These are phyloP conservation scores for Casuarina equisetifolia DNA, from an alignment of 306 rosid species.

Conservation along the genomic window DNA sequence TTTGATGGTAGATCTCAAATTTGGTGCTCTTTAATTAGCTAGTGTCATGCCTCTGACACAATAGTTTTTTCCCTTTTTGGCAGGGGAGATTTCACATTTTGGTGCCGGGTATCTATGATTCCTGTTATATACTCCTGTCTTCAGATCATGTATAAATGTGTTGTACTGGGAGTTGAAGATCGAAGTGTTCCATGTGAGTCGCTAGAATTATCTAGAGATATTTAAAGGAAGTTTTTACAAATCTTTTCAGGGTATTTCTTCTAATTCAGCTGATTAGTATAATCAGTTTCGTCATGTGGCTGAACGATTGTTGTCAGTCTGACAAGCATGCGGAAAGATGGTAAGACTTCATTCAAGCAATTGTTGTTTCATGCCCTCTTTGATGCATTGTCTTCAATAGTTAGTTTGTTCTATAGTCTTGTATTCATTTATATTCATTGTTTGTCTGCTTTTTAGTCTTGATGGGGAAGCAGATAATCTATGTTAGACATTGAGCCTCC, in stretches of 20 bases:
- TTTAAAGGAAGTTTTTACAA: constrained; percentile 16
- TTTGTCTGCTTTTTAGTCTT: not conserved
- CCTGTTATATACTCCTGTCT: constrained; percentile 17
- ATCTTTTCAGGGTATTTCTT: constrained; percentile 85
- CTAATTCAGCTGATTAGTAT: constrained; percentile 88
- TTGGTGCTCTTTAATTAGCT: not conserved
- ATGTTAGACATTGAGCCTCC: not conserved
- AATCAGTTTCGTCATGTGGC: constrained; percentile 87
- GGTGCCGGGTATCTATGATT: constrained; percentile 80
- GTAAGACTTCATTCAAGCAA: constrained; percentile 43
- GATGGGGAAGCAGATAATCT: not conserved
- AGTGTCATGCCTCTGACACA: constrained; percentile 22
- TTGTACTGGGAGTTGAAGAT: not conserved
- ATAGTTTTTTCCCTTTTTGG: constrained; percentile 15
- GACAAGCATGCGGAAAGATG: constrained; percentile 75
- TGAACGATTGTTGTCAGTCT: constrained; percentile 61
- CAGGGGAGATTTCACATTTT: constrained; percentile 85
- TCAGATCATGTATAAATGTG: constrained; percentile 1
- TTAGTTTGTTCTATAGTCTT: constrained; percentile 10
- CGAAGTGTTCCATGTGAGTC: not conserved
- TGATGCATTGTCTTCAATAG: not conserved
- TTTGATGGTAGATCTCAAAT: constrained; percentile 8
- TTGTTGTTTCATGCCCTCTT: constrained; percentile 13
- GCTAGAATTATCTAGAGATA: constrained; percentile 5
- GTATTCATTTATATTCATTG: not conserved